phyloP scores from a whole-genome alignment of 1,284 basidiomycete genomes.

The Ustilago esculenta region DNA sequence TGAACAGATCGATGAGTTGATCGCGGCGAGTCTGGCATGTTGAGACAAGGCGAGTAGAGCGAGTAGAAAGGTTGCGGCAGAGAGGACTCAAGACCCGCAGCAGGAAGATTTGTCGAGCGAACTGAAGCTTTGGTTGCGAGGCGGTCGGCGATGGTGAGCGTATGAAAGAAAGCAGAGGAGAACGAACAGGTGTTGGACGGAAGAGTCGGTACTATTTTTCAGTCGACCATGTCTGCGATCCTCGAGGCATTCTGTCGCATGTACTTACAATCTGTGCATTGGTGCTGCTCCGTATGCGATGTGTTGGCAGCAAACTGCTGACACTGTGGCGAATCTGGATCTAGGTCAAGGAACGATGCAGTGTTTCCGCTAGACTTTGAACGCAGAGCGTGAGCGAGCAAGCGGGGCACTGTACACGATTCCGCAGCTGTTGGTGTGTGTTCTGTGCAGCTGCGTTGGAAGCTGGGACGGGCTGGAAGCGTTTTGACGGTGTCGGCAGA shows the following conservation, averaged over 20 bases:
- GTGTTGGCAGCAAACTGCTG: constrained; percentile 3
- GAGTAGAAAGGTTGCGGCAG: constrained; percentile 28
- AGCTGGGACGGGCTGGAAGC: constrained; percentile 18
- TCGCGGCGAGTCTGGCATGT: constrained; percentile 11
- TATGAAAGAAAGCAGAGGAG: no score
- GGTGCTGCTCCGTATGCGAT: background rate
- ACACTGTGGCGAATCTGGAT: constrained; percentile 5
- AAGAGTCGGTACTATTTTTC: background rate
- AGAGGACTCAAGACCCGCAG: constrained; percentile 3
- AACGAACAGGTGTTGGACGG: no score
- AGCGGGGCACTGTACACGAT: background rate
- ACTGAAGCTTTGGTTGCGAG: constrained; percentile 5
- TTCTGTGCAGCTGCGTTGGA: constrained; percentile 23
- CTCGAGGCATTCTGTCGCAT: no score
- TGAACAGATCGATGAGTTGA: constrained; percentile 1
- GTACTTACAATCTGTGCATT: constrained; percentile 11
- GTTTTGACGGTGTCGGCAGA: constrained; percentile 21
- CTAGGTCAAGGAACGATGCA: constrained; percentile 10
- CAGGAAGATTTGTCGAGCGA: background rate
- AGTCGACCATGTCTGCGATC: no score
- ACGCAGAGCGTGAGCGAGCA: background rate
- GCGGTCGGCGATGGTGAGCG: no score
- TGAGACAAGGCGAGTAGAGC: constrained; percentile 31
- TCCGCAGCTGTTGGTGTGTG: background rate
- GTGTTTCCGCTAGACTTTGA: constrained; percentile 12